Base-by-base conservation (phyloP, 495 filamentous ascomycete species). In the Penicillium manginii region DNA sequence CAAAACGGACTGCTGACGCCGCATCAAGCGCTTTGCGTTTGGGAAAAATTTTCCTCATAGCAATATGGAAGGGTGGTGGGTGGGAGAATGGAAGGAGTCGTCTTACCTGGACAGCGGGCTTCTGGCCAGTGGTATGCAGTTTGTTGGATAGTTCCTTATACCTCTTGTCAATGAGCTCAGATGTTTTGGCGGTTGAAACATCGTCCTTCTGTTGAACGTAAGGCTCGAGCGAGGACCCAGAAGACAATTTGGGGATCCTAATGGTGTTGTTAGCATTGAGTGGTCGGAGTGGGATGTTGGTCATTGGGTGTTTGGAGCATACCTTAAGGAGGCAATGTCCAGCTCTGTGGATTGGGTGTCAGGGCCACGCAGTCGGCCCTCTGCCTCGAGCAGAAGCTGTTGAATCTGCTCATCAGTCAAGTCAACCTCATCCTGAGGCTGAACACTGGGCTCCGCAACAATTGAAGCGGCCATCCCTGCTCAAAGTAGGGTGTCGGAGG, bases 21-120 rank as follows among this genome's bases (percentile, higher is more conserved):
- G 82, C 83, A 77, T 88, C 84, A 86, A 86, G 84, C 65, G 77
- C 74, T 74, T 64, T 73, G 65, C 71, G 71, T 67, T 80, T 81
- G 75, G 82, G 79, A 81, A 78, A 67, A 61, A 77, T 83, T 88
- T 85, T 91, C 88, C 77, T 91, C 89, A 90, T 86, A 77, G 78
- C 78, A 81, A 62, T 55, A 14, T 11, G 43, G 32, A 43, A 58
- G 37, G 22, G 56, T 33, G 21, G 50, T 59, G 37, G 61, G 48
- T 54, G 40, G 52, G 51, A 54, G 2, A 4, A 4, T 15, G 19
- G 21, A 8, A 26, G 11, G 10, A 19, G 3, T 47, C 2, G 21
- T 47, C 78, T 67, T 73, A 87, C 86, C 76, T 83, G 78, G 8
- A 59, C 69, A 1, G 54, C 69, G 1, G 54, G 49, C 11, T 51